Evolutionary conservation across 768 basidiomycete species (phyloP).

Genomic region (Mycena kentingensis): DNA sequence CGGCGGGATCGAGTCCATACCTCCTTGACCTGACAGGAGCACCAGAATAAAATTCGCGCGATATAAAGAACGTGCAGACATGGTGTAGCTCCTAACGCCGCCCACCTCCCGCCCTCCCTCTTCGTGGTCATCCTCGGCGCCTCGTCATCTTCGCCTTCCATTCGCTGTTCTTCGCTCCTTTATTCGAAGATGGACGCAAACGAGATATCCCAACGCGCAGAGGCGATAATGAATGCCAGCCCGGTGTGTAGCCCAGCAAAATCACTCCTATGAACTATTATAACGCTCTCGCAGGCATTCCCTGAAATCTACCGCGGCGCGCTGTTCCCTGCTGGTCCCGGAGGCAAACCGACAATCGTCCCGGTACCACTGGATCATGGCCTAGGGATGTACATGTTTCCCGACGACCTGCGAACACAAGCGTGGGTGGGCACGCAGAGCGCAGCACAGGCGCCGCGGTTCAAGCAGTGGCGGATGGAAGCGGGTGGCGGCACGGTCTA

Average conservation of each 20-base stretch:
- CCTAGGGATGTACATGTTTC: conserved; percentile 12
- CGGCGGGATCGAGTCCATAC: no score
- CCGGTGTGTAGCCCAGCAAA: conserved; percentile 4
- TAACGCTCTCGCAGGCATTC: background rate
- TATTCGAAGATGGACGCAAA: background rate
- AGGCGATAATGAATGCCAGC: conserved; percentile 1
- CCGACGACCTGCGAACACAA: conserved; percentile 10
- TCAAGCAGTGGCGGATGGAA: conserved; percentile 16
- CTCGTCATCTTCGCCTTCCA: background rate
- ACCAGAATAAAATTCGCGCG: no score
- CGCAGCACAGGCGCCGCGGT: background rate
- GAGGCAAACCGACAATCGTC: conserved; percentile 11
- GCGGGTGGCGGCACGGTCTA: conserved; percentile 5
- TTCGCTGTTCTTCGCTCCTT: background rate
- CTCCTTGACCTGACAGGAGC: no score
- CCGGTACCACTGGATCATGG: conserved; percentile 16
- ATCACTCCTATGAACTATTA: background rate
- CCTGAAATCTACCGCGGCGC: conserved; percentile 12
- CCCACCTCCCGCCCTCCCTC: no score
- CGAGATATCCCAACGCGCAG: conserved; percentile 6
- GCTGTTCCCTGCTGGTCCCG: conserved; percentile 8
- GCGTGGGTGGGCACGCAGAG: conserved; percentile 6
- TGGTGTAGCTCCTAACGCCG: no score
- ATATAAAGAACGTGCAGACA: no score
- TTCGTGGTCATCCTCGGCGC: no score